Evolutionary conservation across 2,329 filamentous ascomycete genomes (phyloP).

Genomic region (Aureobasidium sp.): DNA sequence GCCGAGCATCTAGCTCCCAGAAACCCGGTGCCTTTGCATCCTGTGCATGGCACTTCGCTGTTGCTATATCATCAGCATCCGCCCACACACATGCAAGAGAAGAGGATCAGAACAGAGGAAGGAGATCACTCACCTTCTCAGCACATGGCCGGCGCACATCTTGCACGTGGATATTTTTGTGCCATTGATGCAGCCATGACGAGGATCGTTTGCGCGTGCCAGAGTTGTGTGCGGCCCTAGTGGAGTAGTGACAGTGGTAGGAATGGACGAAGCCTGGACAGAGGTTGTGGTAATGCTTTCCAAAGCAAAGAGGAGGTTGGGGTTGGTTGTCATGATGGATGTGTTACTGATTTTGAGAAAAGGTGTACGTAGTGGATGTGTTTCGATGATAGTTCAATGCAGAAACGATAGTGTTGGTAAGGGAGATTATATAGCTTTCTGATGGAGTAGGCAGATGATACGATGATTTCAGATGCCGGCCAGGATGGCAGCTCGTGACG

Average conservation of each 20-base stretch:
- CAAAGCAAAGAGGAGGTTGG: conserved; percentile 5
- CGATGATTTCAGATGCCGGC: neutral
- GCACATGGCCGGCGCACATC: neutral
- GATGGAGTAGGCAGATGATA: neutral
- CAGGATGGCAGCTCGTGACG: neutral
- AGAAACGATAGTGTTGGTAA: neutral
- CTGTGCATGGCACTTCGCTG: neutral
- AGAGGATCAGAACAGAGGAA: neutral
- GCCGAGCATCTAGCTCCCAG: neutral
- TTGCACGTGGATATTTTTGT: neutral
- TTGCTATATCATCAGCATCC: neutral
- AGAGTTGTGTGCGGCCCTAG: neutral
- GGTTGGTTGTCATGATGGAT: conserved; percentile 6
- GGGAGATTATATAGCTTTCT: neutral
- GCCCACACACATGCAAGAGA: neutral
- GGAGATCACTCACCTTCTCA: neutral
- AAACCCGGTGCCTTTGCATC: conserved; percentile 6
- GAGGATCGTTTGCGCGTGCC: neutral
- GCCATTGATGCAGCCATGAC: conserved; percentile 5
- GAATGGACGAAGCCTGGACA: neutral
- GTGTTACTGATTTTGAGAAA: neutral
- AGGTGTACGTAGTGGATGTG: neutral
- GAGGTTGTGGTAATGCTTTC: neutral
- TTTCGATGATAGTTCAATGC: neutral
- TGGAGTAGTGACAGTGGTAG: neutral